A percentile compares a stretch with the other conserved stretches of the same genome.
phyloP scores from a whole-genome alignment of 2,329 filamentous ascomycete species.

The Cladosporium phlei region DNA sequence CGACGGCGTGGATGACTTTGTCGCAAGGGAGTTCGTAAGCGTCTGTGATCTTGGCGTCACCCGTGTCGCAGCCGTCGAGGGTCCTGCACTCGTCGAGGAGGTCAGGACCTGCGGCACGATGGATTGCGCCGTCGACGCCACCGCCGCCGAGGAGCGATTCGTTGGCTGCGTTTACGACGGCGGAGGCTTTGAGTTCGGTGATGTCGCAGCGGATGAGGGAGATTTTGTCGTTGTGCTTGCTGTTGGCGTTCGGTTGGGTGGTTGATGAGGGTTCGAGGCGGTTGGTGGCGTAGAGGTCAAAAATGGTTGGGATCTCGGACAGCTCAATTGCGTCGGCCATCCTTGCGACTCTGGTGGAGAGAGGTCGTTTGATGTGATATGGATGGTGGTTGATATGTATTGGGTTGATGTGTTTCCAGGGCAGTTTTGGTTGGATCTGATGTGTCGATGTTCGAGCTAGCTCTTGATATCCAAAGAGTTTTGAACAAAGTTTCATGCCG shows the following conservation, averaged over 20 bases:
- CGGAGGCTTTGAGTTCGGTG: conserved; percentile 69
- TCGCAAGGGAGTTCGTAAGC: conserved; percentile 71
- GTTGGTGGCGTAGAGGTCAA: conserved; percentile 59
- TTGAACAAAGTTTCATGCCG: too few species aligned
- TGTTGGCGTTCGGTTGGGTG: conserved; percentile 37
- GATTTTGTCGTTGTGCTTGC: conserved; percentile 63
- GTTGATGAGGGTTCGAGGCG: conserved; percentile 37
- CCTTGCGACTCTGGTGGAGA: too few species aligned
- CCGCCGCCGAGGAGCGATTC: conserved; percentile 71
- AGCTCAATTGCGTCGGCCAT: too few species aligned
- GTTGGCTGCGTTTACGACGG: conserved; percentile 94
- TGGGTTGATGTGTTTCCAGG: too few species aligned
- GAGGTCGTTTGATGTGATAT: too few species aligned
- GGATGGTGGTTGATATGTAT: too few species aligned
- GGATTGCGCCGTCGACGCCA: conserved; percentile 76
- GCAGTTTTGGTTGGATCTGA: too few species aligned
- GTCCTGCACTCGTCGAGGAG: conserved; percentile 67
- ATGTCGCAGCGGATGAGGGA: conserved; percentile 72
- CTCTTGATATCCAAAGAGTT: too few species aligned
- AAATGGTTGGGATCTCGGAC: conserved; percentile 58
- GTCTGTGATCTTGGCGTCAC: conserved; percentile 74
- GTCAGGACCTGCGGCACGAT: conserved; percentile 67
- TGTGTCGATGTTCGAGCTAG: too few species aligned
- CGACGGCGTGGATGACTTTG: conserved; percentile 85
- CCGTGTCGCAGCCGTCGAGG: conserved; percentile 69